Conservation (phyloP, 192 early-diverging fungal species). For the Radiomyces spectabilis region DNA sequence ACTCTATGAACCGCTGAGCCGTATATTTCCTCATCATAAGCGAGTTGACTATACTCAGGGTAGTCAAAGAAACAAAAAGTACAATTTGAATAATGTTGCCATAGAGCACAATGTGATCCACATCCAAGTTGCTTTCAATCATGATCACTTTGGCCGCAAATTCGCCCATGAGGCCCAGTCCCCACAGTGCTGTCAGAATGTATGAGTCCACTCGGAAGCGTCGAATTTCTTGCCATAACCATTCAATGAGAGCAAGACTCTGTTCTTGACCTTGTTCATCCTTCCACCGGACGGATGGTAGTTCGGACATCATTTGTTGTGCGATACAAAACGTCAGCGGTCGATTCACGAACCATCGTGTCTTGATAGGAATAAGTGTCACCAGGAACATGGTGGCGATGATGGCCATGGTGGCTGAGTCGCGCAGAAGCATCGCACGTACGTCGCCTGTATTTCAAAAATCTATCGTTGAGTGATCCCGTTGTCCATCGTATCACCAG, state of each 20-base stretch:
- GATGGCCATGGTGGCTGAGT: slow-evolving; percentile 29
- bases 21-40: neutral
- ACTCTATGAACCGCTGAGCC: neutral
- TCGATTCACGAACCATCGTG: slow-evolving; percentile 15
- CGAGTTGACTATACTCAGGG: neutral
- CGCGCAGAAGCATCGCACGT: slow-evolving; percentile 29
- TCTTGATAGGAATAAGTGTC: slow-evolving; percentile 30
- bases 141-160: slow-evolving; percentile 32
- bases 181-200: slow-evolving; percentile 25
- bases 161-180: slow-evolving; percentile 23
- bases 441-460: slow-evolving; percentile 16
- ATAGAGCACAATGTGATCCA: slow-evolving; percentile 30
- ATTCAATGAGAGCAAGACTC: slow-evolving; percentile 11
- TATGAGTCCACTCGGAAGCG: slow-evolving; percentile 2
- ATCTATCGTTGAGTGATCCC: neutral
- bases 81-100: slow-evolving; percentile 25
- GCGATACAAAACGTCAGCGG: slow-evolving; percentile 24
- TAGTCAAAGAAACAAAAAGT: slow-evolving; percentile 5
- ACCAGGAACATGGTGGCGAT: slow-evolving; percentile 27
- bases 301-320: slow-evolving; percentile 19
- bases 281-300: slow-evolving; percentile 16
- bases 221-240: slow-evolving; percentile 10
- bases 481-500: neutral
- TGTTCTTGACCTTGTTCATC: slow-evolving; percentile 18
- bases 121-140: slow-evolving; percentile 23